phyloP scores from a whole-genome alignment of 768 basidiomycete species.

The Suillus weaverae region DNA sequence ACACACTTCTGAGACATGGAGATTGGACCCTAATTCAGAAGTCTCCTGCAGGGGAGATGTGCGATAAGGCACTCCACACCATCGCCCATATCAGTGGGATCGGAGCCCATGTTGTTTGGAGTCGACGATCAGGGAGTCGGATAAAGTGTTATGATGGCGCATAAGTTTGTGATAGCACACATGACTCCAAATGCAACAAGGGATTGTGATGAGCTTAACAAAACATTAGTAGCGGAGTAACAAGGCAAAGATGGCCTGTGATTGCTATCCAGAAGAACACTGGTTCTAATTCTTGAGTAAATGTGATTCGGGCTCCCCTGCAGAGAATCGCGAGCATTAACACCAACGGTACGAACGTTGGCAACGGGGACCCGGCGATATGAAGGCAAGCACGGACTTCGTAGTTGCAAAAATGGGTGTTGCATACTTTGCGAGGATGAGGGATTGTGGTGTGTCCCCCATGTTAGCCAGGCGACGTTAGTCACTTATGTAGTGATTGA shows the following conservation, averaged over 20 bases:
- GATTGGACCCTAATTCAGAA: constrained; percentile 69
- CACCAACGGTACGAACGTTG: constrained; percentile 35
- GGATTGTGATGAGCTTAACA: constrained; percentile 53
- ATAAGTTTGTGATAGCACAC: constrained; percentile 43
- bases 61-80: constrained; percentile 54
- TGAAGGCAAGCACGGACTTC: constrained; percentile 22
- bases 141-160: constrained; percentile 42
- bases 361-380: constrained; percentile 29
- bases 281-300: constrained; percentile 26
- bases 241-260: constrained; percentile 41
- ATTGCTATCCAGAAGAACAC: constrained; percentile 38
- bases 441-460: constrained; percentile 16
- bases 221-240: constrained; percentile 48
- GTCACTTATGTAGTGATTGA: neutral
- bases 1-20: constrained; percentile 36
- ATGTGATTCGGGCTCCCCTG: constrained; percentile 28
- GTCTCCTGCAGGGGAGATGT: constrained; percentile 69
- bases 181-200: constrained; percentile 44
- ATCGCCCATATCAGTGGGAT: constrained; percentile 68
- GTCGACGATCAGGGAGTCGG: constrained; percentile 26
- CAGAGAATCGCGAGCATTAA: constrained; percentile 25
- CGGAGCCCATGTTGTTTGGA: constrained; percentile 41
- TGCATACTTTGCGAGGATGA: constrained; percentile 27
- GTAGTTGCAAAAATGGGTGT: constrained; percentile 22
- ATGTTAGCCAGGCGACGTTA: neutral